Conservation (phyloP, 2,329 filamentous ascomycete genomes). For the Penicillium sumatraense region DNA sequence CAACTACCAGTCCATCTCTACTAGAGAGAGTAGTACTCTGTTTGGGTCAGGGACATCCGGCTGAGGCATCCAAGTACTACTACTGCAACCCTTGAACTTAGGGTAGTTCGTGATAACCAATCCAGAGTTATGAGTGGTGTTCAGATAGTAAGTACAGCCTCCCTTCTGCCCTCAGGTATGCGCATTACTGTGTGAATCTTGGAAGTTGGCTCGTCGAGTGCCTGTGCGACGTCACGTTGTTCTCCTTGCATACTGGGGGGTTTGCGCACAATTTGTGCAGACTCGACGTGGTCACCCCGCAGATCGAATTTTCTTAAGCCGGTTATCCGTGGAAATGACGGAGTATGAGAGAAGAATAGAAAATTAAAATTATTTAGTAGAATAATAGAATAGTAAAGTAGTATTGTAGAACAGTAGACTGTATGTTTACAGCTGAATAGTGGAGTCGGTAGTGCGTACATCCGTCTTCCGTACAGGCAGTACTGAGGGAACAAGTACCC, state of each 20-base stretch:
- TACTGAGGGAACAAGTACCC: no score
- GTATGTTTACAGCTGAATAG: background rate
- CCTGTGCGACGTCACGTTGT: background rate
- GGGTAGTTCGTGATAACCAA: no score
- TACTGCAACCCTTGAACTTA: no score
- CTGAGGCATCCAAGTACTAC: background rate
- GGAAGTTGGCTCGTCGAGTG: background rate
- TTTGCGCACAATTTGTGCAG: background rate
- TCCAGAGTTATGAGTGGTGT: no score
- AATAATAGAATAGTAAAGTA: background rate
- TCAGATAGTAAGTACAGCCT: no score
- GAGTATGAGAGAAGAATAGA: background rate
- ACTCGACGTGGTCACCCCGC: background rate
- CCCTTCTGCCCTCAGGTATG: no score
- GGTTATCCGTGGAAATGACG: background rate
- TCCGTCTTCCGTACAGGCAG: no score
- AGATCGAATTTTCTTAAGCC: background rate
- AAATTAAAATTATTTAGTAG: background rate
- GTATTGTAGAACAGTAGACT: no score
- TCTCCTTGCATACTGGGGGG: background rate
- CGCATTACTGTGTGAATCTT: no score
- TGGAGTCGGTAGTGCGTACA: background rate
- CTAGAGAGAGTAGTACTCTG: background rate
- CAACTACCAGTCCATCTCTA: no score
- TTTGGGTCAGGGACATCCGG: constrained; percentile 9